phyloP scores from a whole-genome alignment of 1,139 yeast species.

The Scheffersomyces insectosa region DNA sequence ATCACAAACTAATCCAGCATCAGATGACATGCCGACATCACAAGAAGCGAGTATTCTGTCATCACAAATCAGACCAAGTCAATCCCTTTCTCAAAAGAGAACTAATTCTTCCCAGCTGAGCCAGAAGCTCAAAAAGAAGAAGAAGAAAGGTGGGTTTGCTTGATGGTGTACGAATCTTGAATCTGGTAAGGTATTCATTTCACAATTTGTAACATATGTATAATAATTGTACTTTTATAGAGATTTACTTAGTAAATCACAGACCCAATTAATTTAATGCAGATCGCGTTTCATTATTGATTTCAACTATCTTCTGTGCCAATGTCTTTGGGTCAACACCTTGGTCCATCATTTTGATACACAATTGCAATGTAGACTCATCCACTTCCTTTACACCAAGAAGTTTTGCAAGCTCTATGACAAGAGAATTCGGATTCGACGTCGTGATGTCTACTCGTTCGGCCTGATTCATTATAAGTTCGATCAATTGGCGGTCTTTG shows the following conservation, averaged over 20 bases:
- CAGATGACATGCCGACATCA: neutral
- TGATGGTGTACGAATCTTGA: slow-evolving; percentile 8
- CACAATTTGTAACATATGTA: slow-evolving; percentile 1
- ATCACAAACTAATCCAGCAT: neutral
- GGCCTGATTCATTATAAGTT: too few relatives aligned
- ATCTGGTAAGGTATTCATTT: neutral
- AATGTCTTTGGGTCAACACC: slow-evolving; percentile 38
- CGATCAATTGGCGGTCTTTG: too few relatives aligned
- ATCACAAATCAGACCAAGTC: neutral
- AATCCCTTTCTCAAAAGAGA: slow-evolving; percentile 9
- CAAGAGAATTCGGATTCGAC: slow-evolving; percentile 15
- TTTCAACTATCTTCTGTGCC: slow-evolving; percentile 27
- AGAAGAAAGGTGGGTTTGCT: slow-evolving; percentile 34
- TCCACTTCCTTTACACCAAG: slow-evolving; percentile 28
- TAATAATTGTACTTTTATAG: slow-evolving; percentile 1
- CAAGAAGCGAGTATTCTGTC: neutral
- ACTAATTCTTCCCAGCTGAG: slow-evolving; percentile 8
- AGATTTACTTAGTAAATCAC: slow-evolving; percentile 1
- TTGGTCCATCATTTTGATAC: slow-evolving; percentile 38
- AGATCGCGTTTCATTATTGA: slow-evolving; percentile 28
- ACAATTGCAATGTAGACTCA: slow-evolving; percentile 32
- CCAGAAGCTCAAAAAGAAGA: slow-evolving; percentile 23
- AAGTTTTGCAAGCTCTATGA: slow-evolving; percentile 28
- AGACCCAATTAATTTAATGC: slow-evolving; percentile 6
- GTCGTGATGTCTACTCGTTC: neutral